Percentiles rank a stretch among this genome's conserved stretches.
Evolutionary conservation across 441 rosid genomes (phyloP).

Genomic region (Jatropha podagrica): DNA sequence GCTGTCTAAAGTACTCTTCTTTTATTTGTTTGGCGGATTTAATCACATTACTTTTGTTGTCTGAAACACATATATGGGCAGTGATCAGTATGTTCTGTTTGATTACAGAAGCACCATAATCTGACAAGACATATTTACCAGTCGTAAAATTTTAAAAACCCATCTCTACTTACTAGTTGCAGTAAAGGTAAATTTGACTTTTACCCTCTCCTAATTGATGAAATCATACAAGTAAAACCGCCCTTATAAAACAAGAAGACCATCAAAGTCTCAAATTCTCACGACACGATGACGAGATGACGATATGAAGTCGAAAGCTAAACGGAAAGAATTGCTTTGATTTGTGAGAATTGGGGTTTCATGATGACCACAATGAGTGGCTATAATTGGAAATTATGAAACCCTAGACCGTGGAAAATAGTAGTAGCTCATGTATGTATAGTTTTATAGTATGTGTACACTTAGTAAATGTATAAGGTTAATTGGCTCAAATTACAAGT

Average conservation of each 20-base stretch:
- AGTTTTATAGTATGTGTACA: no score
- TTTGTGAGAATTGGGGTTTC: constrained; percentile 33
- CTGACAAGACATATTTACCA: constrained; percentile 11
- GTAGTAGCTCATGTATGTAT: no score
- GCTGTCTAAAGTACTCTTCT: background rate
- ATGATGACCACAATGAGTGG: constrained; percentile 34
- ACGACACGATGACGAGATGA: constrained; percentile 19
- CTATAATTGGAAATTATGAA: constrained; percentile 29
- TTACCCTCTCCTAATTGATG: constrained; percentile 12
- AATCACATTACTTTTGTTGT: constrained; percentile 23
- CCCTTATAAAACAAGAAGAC: background rate
- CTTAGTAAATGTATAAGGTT: no score
- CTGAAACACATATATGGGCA: constrained; percentile 25
- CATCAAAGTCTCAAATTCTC: constrained; percentile 15
- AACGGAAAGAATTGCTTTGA: constrained; percentile 23
- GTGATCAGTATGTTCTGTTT: constrained; percentile 7
- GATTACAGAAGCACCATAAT: background rate
- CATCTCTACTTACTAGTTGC: background rate
- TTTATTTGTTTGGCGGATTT: constrained; percentile 17
- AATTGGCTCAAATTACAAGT: no score
- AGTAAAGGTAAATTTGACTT: constrained; percentile 21
- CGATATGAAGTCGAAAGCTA: constrained; percentile 23
- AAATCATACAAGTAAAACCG: constrained; percentile 11
- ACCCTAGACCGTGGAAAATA: constrained; percentile 21
- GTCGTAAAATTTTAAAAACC: background rate